Base-by-base conservation (phyloP, 345 rosid species). In the Viola odorata region DNA sequence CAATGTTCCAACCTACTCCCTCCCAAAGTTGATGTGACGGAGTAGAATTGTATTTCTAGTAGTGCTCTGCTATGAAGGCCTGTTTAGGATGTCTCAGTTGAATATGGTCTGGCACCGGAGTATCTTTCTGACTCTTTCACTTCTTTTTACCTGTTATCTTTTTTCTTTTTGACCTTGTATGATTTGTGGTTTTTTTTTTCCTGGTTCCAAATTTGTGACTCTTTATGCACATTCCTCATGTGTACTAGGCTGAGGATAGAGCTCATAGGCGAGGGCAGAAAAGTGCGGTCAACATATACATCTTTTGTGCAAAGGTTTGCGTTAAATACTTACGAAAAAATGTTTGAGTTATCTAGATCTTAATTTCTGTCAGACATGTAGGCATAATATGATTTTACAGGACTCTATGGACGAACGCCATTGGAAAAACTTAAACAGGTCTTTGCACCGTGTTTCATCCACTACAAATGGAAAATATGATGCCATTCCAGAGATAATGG, bases 191-290 rank as follows among this genome's bases (percentile, higher is more conserved):
- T n/a, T n/a, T n/a, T n/a, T n/a, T n/a, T n/a, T n/a, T n/a, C n/a
- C n/a, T n/a, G n/a, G n/a, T n/a, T n/a, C n/a, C n/a, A n/a, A n/a
- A n/a, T n/a, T n/a, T n/a, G n/a, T n/a, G n/a, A n/a, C n/a, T n/a
- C n/a, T n/a, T n/a, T n/a, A n/a, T n/a, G n/a, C n/a, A n/a, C n/a
- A n/a, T n/a, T n/a, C n/a, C n/a, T n/a, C n/a, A n/a, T n/a, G n/a
- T n/a, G n/a, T n/a, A n/a, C n/a, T n/a, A 92, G 98, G 98, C 97
- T 59, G 98, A 89, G 78, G 96, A 89, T 69, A 84, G 97, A 85
- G 96, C 91, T 69, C 96, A 89, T 62, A 79, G 98, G 78, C 82
- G 82, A 69, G 98, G 98, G 53, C 98, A 92, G 67, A 87, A 75
- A 62, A 78, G 72, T 77, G 87, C 96, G 0, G 94, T 92, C 68